Percentiles rank a stretch among this genome's conserved stretches.
Evolutionary conservation across 768 basidiomycete species (phyloP).

Genomic region (Boletus subparvulus): DNA sequence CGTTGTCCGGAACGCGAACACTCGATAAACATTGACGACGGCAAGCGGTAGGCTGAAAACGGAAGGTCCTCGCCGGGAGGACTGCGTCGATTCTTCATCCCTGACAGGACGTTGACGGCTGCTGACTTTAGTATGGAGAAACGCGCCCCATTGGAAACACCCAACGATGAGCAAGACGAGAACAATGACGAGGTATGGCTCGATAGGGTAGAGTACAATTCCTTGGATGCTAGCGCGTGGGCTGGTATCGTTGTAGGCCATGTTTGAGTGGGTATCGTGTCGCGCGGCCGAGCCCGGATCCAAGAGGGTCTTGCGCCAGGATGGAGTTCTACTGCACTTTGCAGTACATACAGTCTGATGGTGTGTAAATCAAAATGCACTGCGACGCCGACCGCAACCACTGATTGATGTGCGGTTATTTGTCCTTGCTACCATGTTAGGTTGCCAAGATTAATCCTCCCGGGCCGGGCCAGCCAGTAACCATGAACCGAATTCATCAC

Average conservation of each 20-base stretch:
- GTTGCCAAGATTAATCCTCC: background rate
- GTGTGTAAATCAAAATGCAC: background rate
- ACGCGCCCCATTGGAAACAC: slow-evolving; percentile 19
- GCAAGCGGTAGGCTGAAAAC: slow-evolving; percentile 30
- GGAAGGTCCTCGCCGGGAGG: slow-evolving; percentile 9
- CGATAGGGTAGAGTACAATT: slow-evolving; percentile 16
- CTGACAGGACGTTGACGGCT: slow-evolving; percentile 4
- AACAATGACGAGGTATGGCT: slow-evolving; percentile 13
- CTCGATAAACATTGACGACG: slow-evolving; percentile 35
- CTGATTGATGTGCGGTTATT: background rate
- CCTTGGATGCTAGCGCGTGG: slow-evolving; percentile 2
- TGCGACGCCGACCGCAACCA: background rate
- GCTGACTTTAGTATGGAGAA: slow-evolving; percentile 13
- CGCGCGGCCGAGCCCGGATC: background rate
- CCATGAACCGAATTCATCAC: background rate
- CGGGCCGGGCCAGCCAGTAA: background rate
- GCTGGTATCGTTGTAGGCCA: background rate
- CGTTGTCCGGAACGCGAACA: slow-evolving; percentile 37
- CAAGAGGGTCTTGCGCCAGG: slow-evolving; percentile 18
- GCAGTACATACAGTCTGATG: background rate
- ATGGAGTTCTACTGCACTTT: background rate
- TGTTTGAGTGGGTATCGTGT: background rate
- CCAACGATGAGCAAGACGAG: slow-evolving; percentile 15
- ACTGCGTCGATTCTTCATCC: slow-evolving; percentile 1
- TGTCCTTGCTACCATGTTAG: background rate